Evolutionary conservation across 2,329 filamentous ascomycete species (phyloP).

Genomic region (Cladophialophora exuberans): DNA sequence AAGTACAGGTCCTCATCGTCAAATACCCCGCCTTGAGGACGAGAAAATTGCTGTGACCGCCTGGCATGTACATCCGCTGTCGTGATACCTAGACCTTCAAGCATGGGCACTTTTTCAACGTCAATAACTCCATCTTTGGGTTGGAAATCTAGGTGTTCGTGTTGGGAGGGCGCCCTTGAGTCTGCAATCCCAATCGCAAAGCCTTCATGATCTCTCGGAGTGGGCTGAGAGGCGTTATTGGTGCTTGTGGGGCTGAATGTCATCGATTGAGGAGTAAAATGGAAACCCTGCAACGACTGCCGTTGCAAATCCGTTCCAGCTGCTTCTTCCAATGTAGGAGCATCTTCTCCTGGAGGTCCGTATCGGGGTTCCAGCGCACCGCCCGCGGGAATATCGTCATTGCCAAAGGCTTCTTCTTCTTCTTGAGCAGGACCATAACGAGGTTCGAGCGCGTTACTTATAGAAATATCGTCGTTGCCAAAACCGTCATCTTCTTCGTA

Average conservation of each 20-base stretch:
- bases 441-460: no score
- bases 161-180: slow-evolving; percentile 24
- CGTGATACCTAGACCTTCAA: slow-evolving; percentile 31
- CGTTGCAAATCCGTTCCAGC: no score
- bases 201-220: slow-evolving; percentile 34
- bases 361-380: no score
- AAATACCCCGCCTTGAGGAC: slow-evolving; percentile 26
- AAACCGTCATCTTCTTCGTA: slow-evolving; percentile 3
- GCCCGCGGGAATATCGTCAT: no score
- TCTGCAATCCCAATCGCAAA: slow-evolving; percentile 32
- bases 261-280: slow-evolving; percentile 35
- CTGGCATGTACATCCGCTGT: slow-evolving; percentile 15
- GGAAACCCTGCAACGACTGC: slow-evolving; percentile 31
- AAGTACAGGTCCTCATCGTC: slow-evolving; percentile 50
- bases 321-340: no score
- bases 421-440: no score
- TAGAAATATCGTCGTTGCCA: slow-evolving; percentile 41
- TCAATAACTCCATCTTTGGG: slow-evolving; percentile 11
- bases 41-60: slow-evolving; percentile 12
- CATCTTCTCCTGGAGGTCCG: no score
- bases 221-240: slow-evolving; percentile 33
- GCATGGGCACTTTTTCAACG: slow-evolving; percentile 13
- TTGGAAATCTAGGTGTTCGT: neutral
- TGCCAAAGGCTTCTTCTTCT: no score
- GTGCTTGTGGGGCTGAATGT: slow-evolving; percentile 35